Conservation (phyloP, 768 basidiomycete species). For the Amanita pseudoporphyria region DNA sequence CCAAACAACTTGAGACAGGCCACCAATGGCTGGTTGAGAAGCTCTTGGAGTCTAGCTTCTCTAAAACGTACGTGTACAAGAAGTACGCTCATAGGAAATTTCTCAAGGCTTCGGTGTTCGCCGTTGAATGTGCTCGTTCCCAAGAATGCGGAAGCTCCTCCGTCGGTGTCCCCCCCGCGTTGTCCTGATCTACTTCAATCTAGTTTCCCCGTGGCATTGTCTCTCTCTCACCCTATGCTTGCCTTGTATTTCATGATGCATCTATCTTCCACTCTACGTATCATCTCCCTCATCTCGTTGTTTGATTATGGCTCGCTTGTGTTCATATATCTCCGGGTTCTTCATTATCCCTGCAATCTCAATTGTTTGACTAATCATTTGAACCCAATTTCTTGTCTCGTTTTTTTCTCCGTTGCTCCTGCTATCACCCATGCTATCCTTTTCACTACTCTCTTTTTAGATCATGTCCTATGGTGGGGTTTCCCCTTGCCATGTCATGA, state of each 20-base stretch:
- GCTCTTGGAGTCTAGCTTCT: constrained; percentile 70
- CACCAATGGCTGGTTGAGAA: constrained; percentile 78
- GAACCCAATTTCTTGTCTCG: constrained; percentile 10
- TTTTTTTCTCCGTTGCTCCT: constrained; percentile 8
- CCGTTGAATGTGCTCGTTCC: constrained; percentile 62
- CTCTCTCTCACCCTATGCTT: constrained; percentile 11
- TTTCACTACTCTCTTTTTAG: constrained; percentile 7
- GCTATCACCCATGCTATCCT: constrained; percentile 8
- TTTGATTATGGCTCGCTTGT: constrained; percentile 15
- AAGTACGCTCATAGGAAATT: constrained; percentile 99
- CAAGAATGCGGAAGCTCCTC: constrained; percentile 8
- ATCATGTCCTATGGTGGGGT: constrained; percentile 14
- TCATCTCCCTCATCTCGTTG: constrained; percentile 13
- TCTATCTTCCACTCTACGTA: constrained; percentile 12
- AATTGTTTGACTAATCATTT: constrained; percentile 10
- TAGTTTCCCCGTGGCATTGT: neutral
- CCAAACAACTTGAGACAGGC: constrained; percentile 77
- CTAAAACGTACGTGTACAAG: constrained; percentile 82
- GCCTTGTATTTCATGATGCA: constrained; percentile 11
- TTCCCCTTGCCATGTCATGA: constrained; percentile 16
- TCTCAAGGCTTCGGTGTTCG: constrained; percentile 80
- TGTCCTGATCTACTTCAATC: constrained; percentile 2
- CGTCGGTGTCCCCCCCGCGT: neutral
- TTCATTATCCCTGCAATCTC: constrained; percentile 12
- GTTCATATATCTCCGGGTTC: constrained; percentile 16